Base-by-base conservation (phyloP, 2,329 filamentous ascomycete genomes). In the Beauveria asiatica region DNA sequence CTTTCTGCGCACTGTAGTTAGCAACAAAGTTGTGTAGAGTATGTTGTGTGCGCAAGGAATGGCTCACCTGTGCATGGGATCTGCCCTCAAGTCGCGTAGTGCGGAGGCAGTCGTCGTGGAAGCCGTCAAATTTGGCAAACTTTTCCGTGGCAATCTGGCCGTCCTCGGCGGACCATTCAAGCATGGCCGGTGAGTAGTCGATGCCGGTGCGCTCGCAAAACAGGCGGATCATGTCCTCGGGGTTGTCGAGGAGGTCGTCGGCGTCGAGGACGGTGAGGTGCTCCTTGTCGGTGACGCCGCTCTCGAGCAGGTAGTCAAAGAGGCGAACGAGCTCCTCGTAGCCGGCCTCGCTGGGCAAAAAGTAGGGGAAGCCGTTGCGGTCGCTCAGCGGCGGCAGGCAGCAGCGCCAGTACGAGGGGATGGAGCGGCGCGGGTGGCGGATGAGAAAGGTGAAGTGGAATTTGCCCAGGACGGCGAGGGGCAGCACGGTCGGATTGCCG, bases 381-480 rank as follows among this genome's bases (percentile, higher is more conserved):
- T 87, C 78, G 69, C 89, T 85, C 60, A 97, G 81, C 0, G 94
- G 94, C 16, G 94, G 92, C 58, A 96, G 83, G 54, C 90, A 96
- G 82, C 93, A 97, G 67, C 93, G 88, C 80, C 88, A 96, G 79
- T 93, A 97, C 51, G 90, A 96, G 8, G 94, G 94, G 65, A 97
- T 92, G 68, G 90, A 89, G 70, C 85, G 86, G 68, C 90, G 86
- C n/a, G 94, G 94, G 73, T 97, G 92, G 61, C 94, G 92, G 78
- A 99, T 97, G 64, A 97, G 82, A 76, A 99, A 97, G 23, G 92
- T 90, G 77, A 93, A 97, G 74, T 97, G 92, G 76, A 96, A 97
- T 65, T 85, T 80, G 69, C 85, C 82, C 61, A 97, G 79, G 62
- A 90, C 77, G 33, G 85, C 83, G 30, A 83, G 75, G 3, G 94